Conservation (phyloP, 2,329 filamentous ascomycete species). For the Colletotrichum eremochloae region DNA sequence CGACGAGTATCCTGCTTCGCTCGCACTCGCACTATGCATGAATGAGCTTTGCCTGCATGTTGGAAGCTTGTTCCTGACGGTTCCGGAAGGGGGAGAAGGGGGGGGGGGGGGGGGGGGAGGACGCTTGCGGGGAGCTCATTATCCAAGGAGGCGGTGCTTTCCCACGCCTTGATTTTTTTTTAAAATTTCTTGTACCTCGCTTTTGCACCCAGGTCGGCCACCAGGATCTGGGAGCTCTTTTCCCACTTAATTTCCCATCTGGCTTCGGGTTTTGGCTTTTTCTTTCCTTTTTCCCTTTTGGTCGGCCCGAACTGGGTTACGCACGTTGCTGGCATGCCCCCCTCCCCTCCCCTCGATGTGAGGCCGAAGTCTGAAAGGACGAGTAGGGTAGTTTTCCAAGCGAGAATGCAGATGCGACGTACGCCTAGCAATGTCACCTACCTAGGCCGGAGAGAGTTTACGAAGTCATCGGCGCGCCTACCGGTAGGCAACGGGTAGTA, state of each 20-base stretch:
- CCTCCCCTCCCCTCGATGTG: neutral
- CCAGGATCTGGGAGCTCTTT: no score
- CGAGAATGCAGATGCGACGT: neutral
- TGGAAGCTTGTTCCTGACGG: neutral
- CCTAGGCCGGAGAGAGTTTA: neutral
- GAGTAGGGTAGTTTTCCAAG: neutral
- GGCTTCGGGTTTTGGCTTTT: accelerated
- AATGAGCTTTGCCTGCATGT: neutral
- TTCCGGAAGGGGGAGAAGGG: no score
- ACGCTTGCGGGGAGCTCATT: neutral
- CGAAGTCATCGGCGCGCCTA: neutral
- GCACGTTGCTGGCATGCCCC: neutral
- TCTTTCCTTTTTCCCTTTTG: no score
- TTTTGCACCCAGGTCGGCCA: no score
- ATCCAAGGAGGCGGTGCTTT: neutral
- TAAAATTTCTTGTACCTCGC: no score
- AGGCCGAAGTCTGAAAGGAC: neutral
- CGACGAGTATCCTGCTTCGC: neutral
- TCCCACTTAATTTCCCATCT: no score
- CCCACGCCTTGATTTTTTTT: neutral
- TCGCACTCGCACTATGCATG: neutral
- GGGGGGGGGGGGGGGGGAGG: neutral
- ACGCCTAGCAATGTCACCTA: neutral
- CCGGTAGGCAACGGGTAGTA: no score
- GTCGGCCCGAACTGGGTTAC: neutral